Conservation (phyloP, 345 rosid genomes). For the Salix suchowensis region DNA sequence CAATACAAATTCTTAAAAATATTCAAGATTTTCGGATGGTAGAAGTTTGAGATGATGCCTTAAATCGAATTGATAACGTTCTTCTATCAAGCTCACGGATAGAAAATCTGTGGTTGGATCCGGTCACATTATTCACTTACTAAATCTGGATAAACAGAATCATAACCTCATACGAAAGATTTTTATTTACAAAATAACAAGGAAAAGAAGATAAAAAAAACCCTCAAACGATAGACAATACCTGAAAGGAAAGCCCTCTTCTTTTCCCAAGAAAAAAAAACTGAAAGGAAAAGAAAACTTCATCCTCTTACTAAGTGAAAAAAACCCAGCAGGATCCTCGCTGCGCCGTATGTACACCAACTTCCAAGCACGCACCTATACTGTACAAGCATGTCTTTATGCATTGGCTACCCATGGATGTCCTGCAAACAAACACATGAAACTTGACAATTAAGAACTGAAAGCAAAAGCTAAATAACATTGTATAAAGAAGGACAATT, state of each 20-base stretch:
- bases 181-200: too few species aligned
- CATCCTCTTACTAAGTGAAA: background rate
- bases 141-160: too few species aligned
- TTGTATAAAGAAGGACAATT: too few species aligned
- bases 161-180: background rate
- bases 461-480: background rate
- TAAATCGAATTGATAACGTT: too few species aligned
- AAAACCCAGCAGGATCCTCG: background rate
- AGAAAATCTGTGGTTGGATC: too few species aligned
- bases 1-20: too few species aligned
- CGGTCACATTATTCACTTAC: too few species aligned
- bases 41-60: too few species aligned
- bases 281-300: background rate
- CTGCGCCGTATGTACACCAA: background rate
- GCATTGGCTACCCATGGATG: constrained; percentile 26
- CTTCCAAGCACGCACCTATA: too few species aligned
- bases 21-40: too few species aligned
- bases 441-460: background rate
- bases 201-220: too few species aligned
- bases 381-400: background rate
- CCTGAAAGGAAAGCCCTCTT: background rate
- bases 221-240: background rate
- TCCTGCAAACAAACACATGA: background rate
- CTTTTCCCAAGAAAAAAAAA: background rate
- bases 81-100: too few species aligned